phyloP scores from a whole-genome alignment of 139 green algal genomes.

The Chara braunii region DNA sequence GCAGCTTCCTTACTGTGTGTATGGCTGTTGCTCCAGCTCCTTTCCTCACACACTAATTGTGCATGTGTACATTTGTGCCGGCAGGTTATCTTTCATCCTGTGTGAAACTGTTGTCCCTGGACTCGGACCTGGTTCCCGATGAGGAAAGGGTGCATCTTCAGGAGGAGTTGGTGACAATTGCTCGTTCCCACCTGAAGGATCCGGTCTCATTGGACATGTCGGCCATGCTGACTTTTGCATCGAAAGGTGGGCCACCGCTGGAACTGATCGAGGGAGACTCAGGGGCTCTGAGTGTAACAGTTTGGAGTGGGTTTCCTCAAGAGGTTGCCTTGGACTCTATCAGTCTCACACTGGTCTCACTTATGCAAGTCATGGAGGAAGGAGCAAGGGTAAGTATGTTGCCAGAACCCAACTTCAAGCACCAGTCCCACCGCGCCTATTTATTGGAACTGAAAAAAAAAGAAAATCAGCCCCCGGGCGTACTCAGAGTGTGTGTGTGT shows the following conservation, averaged over 20 bases:
- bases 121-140: background rate
- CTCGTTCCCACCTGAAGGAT: slow-evolving; percentile 1
- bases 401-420: too few relatives aligned
- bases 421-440: too few relatives aligned
- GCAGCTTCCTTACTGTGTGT: too few relatives aligned
- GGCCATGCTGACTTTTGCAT: slow-evolving; percentile 9
- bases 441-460: too few relatives aligned
- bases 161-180: background rate
- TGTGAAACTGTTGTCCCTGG: background rate
- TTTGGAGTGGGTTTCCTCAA: slow-evolving; percentile 31
- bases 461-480: too few relatives aligned
- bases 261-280: slow-evolving; percentile 31
- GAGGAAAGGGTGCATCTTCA: background rate
- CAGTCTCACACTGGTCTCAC: slow-evolving; percentile 14
- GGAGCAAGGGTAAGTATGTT: too few relatives aligned
- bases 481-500: too few relatives aligned
- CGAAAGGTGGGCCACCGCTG: background rate
- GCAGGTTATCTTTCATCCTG: background rate
- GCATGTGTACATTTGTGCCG: too few relatives aligned
- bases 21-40: too few relatives aligned
- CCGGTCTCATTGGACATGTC: slow-evolving; percentile 16
- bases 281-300: background rate
- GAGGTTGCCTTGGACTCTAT: slow-evolving; percentile 11
- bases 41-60: too few relatives aligned
- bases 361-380: too few relatives aligned